Base-by-base conservation (phyloP, 331 rosid genomes). In the Rosa hybrid region DNA sequence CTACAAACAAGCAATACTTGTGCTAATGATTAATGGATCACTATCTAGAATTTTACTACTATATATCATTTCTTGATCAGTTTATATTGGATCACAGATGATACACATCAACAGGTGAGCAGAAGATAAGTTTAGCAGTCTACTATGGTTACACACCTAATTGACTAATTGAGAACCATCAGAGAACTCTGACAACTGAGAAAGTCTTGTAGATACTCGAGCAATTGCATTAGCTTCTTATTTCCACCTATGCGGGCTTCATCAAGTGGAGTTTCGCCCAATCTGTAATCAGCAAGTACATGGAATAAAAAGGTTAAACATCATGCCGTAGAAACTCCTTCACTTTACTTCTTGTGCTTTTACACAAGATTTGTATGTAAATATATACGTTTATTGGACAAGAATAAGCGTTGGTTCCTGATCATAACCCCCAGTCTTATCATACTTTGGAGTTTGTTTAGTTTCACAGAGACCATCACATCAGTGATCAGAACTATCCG, bases 211-310 rank as follows among this genome's bases (percentile, higher is more conserved):
- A 49, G 67, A 78, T 3, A 34, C 80, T 91, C 88, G 39, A 91
- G 92, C 76, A 89, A 77, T 81, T 84, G 82, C 79, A 89, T 78
- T 80, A 89, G 73, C 41, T 80, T 83, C 84, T 77, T 86, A 77
- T 85, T 82, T 82, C 92, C 93, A 10, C 89, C 84, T 1, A 79
- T 82, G 62, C 72, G 85, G 56, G 90, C 90, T 73, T 86, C 92
- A 76, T 88, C 90, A 67, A 91, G 82, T 11, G 96, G 93, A 72
- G 92, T 83, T 77, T 84, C 82, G 23, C 96, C 93, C 96, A 91
- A 91, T 73, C 96, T 91, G 84, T 84, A 84, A 73, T 60, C 62
- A 62, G 14, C n/a, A 84, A 79, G 16, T 23, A 17, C 48, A 38
- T 39, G 20, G 54, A 50, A 75, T 48, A 68, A n/a, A 8, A 21